These are phyloP conservation scores for Rhodotorula mucilaginosa DNA, from an alignment of 1,284 basidiomycete genomes.

Conservation along the genomic window DNA sequence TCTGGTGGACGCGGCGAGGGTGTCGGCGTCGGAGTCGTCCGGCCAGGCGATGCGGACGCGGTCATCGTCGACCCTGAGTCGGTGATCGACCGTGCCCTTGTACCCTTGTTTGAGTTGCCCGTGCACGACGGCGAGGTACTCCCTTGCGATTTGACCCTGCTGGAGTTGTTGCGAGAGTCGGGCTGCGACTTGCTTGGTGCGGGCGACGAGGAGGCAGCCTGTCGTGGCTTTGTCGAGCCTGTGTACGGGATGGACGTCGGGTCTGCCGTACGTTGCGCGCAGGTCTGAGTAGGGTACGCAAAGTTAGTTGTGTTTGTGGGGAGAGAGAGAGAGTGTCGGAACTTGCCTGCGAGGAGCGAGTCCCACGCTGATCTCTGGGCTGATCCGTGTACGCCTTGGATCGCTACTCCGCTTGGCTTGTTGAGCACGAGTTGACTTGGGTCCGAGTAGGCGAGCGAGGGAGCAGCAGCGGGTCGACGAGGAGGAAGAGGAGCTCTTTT, in stretches of 20 bases:
- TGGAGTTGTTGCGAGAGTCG: conserved; percentile 22
- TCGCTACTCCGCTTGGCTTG: conserved; percentile 24
- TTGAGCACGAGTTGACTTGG: conserved; percentile 25
- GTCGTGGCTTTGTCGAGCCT: conserved; percentile 36
- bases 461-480: neutral
- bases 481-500: neutral
- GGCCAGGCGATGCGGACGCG: conserved; percentile 19
- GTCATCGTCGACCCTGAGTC: conserved; percentile 28
- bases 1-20: conserved; percentile 23
- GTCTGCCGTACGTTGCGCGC: conserved; percentile 10
- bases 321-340: neutral
- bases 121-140: conserved; percentile 36
- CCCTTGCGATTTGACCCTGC: conserved; percentile 18
- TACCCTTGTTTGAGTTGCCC: conserved; percentile 31
- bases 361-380: conserved; percentile 27
- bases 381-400: conserved; percentile 31
- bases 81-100: conserved; percentile 8
- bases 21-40: conserved; percentile 1
- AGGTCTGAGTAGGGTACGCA: neutral
- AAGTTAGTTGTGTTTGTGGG: neutral
- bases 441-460: conserved; percentile 18
- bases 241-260: conserved; percentile 17
- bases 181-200: conserved; percentile 7
- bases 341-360: conserved; percentile 17
- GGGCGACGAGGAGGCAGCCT: conserved; percentile 30